Conservation (phyloP, 1,139 yeast species). For the Magnusiomyces suaveolens region DNA sequence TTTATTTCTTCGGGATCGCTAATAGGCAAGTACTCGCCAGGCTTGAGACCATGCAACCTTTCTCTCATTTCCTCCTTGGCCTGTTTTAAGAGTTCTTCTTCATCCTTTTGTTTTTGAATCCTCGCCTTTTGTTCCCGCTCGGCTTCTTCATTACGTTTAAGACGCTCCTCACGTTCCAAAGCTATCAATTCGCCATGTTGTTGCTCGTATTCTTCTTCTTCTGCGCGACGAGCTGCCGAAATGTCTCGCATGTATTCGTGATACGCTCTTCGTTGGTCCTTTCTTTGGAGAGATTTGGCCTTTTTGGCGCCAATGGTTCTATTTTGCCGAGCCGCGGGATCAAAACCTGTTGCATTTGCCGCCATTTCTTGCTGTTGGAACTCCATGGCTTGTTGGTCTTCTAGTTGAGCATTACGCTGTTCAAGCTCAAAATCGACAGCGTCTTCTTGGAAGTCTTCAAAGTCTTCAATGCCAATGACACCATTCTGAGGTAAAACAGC, state of each 20-base stretch:
- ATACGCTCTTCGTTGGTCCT: constrained; percentile 16
- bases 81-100: constrained; percentile 6
- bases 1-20: constrained; percentile 1
- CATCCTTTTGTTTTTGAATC: constrained; percentile 11
- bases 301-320: constrained; percentile 16
- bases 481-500: neutral
- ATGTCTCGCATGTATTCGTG: constrained; percentile 14
- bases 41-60: constrained; percentile 7
- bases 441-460: constrained; percentile 13
- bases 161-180: constrained; percentile 11
- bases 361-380: constrained; percentile 2
- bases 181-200: constrained; percentile 12
- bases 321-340: constrained; percentile 3
- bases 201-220: constrained; percentile 14
- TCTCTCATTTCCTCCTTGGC: constrained; percentile 8
- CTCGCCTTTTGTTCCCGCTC: constrained; percentile 11
- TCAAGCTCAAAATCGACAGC: constrained; percentile 13
- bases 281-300: constrained; percentile 15
- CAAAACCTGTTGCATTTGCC: constrained; percentile 7
- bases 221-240: constrained; percentile 12
- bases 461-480: constrained; percentile 14
- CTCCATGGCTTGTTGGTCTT: constrained; percentile 9
- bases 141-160: constrained; percentile 11
- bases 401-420: neutral
- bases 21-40: constrained; percentile 8